phyloP scores from a whole-genome alignment of 768 basidiomycete genomes.

The Pisolithus marmoratus region DNA sequence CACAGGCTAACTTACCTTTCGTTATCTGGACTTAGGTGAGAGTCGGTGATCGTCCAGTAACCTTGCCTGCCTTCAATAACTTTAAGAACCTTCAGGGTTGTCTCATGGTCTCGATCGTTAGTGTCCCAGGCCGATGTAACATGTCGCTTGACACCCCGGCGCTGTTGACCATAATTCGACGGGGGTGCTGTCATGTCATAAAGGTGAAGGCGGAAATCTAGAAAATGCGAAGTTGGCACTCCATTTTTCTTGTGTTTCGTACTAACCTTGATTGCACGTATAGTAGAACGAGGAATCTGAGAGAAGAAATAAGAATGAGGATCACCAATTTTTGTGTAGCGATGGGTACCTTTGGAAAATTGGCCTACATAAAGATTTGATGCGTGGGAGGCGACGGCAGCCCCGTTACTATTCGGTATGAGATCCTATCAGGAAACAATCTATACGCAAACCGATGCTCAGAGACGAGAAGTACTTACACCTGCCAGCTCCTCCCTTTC shows the following conservation, averaged over 20 bases:
- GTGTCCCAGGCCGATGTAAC: conserved; percentile 17
- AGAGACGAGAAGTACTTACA: conserved; percentile 35
- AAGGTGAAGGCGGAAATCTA: conserved; percentile 86
- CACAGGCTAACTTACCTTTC: conserved; percentile 49
- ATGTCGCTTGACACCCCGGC: conserved; percentile 8
- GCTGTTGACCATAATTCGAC: conserved; percentile 13
- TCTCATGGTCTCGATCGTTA: conserved; percentile 38
- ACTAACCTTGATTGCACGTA: conserved; percentile 76
- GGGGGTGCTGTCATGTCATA: conserved; percentile 68
- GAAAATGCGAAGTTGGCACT: conserved; percentile 1
- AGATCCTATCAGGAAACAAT: conserved; percentile 42
- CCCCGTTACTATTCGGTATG: conserved; percentile 75
- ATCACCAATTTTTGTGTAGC: neutral
- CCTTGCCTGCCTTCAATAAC: conserved; percentile 73
- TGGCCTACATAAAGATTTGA: conserved; percentile 83
- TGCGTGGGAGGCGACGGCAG: conserved; percentile 66
- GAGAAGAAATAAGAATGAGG: conserved; percentile 2
- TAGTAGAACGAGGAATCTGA: conserved; percentile 91
- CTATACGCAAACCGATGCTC: neutral
- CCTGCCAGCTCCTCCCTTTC: conserved; percentile 50
- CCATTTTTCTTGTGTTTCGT: neutral
- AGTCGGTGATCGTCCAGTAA: conserved; percentile 94
- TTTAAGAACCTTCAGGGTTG: conserved; percentile 47
- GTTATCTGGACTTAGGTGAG: conserved; percentile 84
- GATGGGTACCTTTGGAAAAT: conserved; percentile 59